Percentiles rank a stretch among this genome's conserved stretches.
Evolutionary conservation across 305 asterid genomes (phyloP).

Genomic region (Fraxinus xanthoxyloides): DNA sequence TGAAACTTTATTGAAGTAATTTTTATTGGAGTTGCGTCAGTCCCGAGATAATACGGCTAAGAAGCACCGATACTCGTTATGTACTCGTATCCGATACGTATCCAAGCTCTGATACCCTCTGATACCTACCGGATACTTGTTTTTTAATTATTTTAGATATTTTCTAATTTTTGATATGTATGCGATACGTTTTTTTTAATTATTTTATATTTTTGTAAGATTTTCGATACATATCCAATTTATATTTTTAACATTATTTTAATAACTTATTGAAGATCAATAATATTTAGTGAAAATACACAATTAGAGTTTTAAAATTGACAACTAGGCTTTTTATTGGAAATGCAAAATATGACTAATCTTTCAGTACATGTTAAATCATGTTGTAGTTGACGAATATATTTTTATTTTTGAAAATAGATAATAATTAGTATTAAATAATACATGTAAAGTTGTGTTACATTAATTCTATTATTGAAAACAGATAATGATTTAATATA

Average conservation of each 20-base stretch:
- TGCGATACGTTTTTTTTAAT: neutral
- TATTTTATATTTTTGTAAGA: neutral
- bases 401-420: neutral
- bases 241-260: no score
- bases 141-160: no score
- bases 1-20: neutral
- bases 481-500: neutral
- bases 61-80: neutral
- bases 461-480: neutral
- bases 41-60: neutral
- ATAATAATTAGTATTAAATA: neutral
- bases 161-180: no score
- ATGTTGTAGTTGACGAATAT: no score
- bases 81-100: neutral
- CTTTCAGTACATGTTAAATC: neutral
- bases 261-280: neutral
- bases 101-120: no score
- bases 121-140: neutral
- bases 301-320: no score
- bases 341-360: neutral
- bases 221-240: neutral
- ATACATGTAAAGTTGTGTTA: neutral
- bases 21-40: neutral
- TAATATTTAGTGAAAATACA: neutral
- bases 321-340: neutral